A percentile compares a stretch with the other conserved stretches of the same genome.
Evolutionary conservation across 768 basidiomycete genomes (phyloP).

Genomic region (Macrolepiota dolichaula): DNA sequence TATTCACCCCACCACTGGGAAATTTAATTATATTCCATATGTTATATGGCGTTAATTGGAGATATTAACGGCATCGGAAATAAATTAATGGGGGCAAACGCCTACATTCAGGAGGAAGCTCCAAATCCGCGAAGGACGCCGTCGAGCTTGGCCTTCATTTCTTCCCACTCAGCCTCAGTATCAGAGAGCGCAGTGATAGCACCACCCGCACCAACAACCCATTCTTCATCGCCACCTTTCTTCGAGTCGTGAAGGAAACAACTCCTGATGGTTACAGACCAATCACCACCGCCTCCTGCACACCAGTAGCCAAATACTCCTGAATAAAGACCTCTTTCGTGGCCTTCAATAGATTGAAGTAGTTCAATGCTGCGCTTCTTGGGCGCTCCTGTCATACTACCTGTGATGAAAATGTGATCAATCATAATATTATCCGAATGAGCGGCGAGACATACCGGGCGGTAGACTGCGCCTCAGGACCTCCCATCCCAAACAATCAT

Average conservation of each 20-base stretch:
- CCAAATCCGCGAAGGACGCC: constrained; percentile 71
- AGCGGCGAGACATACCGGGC: constrained; percentile 53
- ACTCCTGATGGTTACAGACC: constrained; percentile 92
- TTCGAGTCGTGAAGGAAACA: constrained; percentile 68
- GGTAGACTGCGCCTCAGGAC: constrained; percentile 78
- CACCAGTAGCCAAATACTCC: constrained; percentile 94
- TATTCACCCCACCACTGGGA: no score
- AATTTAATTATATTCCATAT: no score
- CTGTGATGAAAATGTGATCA: constrained; percentile 32
- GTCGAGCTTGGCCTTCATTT: constrained; percentile 84
- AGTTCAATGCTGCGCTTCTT: constrained; percentile 94
- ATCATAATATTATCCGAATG: background rate
- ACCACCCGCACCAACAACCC: constrained; percentile 90
- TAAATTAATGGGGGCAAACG: no score
- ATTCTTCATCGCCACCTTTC: constrained; percentile 41
- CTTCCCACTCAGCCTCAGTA: constrained; percentile 87
- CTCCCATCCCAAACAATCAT: constrained; percentile 69
- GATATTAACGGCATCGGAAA: no score
- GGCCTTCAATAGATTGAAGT: constrained; percentile 72
- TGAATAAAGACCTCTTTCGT: constrained; percentile 79
- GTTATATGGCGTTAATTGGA: no score
- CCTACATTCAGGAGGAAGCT: constrained; percentile 19
- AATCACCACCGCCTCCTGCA: constrained; percentile 84
- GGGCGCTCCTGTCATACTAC: constrained; percentile 97
- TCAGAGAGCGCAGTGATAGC: constrained; percentile 94